Conservation (phyloP, 192 early-diverging fungal genomes). For the Linderina pennispora region DNA sequence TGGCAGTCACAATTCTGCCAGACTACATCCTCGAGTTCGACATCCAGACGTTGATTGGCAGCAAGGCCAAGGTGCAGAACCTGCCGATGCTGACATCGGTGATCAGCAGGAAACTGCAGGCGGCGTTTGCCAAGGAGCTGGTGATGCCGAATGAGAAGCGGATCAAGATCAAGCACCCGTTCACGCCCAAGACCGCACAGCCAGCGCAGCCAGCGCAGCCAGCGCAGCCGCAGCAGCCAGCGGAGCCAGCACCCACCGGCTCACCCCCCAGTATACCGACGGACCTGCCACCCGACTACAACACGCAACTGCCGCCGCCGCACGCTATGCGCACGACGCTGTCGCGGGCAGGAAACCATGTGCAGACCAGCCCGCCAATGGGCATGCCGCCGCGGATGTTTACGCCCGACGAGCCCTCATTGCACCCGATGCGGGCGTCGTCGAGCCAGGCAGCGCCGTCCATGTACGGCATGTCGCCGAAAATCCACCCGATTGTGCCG, state of each 20-base stretch:
- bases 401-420: constrained; percentile 26
- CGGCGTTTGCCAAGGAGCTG: constrained; percentile 42
- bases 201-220: not conserved
- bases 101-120: constrained; percentile 64
- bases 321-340: constrained; percentile 33
- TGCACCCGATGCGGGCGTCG: constrained; percentile 8
- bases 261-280: constrained; percentile 15
- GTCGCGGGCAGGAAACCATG: constrained; percentile 12
- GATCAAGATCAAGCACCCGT: constrained; percentile 43
- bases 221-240: constrained; percentile 1
- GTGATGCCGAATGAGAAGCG: constrained; percentile 42
- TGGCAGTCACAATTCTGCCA: constrained; percentile 39
- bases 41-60: constrained; percentile 85
- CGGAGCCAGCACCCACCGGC: constrained; percentile 7
- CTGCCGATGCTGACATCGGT: constrained; percentile 88
- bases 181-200: constrained; percentile 25
- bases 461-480: constrained; percentile 16
- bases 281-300: constrained; percentile 42
- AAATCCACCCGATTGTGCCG: constrained; percentile 27
- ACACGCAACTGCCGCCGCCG: constrained; percentile 44
- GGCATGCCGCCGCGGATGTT: constrained; percentile 29
- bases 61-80: constrained; percentile 95
- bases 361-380: constrained; percentile 20
- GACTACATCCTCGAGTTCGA: constrained; percentile 83
- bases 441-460: constrained; percentile 18